Base-by-base conservation (phyloP, 2,329 filamentous ascomycete genomes). In the Aspergillus hiratsukae region DNA sequence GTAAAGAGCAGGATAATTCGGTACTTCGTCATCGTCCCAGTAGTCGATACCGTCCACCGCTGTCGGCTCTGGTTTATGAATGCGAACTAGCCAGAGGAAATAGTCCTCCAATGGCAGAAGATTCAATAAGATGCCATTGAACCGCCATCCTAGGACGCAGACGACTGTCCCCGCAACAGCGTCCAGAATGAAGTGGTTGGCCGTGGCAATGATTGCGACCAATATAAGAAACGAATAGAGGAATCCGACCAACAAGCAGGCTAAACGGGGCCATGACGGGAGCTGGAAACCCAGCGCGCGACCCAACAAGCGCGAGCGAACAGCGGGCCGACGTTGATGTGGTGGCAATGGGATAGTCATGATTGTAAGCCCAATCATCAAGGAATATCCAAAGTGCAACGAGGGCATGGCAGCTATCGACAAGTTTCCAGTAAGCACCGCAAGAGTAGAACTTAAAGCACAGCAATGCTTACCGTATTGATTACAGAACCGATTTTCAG, bases 331-430 rank as follows among this genome's bases (percentile, higher is more conserved):
- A 19, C 77, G 70, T 53, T 85, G 81, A 23, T 81, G 75, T 25
- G 81, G 78, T 9, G 80, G 74, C 1, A 89, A 75, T 1, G 87
- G 87, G 49, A 89, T 81, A 1, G 83, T 84, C 63, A 83, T 82
- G 56, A 90, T 80, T 3, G 87, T 90, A 11, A 90, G 73, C 7
- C 87, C 87, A 66, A 90, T 85, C 64, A 90, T 81, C 29, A 90
- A 81, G 3, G 86, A 87, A 74, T 90, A 90, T 3, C 87, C 87
- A 66, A 90, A 90, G 70, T 90, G 87, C 17, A 90, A 78, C 0
- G 85, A 88, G 1, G 87, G 87, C 87, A 90, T 90, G 7, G 87
- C 87, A 54, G 85, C 84, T 85, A 50, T 19, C 58, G 51, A 17
- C 14, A 2, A 52, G 25, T 28, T 19, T 11, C 61, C 35, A 61